Base-by-base conservation (phyloP, 2,329 filamentous ascomycete genomes). In the Penicillium sp. region DNA sequence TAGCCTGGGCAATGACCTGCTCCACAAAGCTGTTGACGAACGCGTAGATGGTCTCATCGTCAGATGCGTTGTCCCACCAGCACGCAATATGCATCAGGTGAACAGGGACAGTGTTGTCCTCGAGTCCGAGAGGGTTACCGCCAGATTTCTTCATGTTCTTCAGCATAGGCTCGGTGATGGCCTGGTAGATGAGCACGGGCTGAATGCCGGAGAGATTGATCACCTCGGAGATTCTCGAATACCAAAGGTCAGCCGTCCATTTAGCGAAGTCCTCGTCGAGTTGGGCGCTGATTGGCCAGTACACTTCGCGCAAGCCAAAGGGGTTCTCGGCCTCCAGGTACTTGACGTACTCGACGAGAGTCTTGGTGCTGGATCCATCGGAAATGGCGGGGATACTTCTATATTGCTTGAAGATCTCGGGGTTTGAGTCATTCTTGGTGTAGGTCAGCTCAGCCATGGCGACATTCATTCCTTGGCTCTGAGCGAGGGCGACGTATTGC, bases 391-490 rank as follows among this genome's bases (percentile, higher is more conserved):
- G 55, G 7, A 75, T 70, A 16, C 58, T 61, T 41, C 69, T 66
- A 55, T 73, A 78, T n/a, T 68, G 64, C 16, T 67, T 50, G 53
- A 74, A 77, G 27, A 76, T 73, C 0, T 66, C 50, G 0, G 75
- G 70, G 9, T 74, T 58, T 7, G 61, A 57, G 16, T 66, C 67
- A n/a, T 75, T 67, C 41, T 74, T 65, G 0, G 70, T 61, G 53
- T 79, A 76, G 44, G 72, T 74, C 2, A 78, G 53, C 10, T 73
- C 63, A 1, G 68, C 65, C 1, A 62, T 56, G 3, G 65, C 66
- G n/a, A 75, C 40, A 23, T 67, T 65, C 23, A 49, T 53, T 13
- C 63, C 67, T 7, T 65, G 26, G 2, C 47, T 32, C 47, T 63
- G 70, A 10, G 65, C 63, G 44, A 71, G 67, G 50, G 65, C 70